A percentile compares a stretch with the other conserved stretches of the same genome.
These are phyloP conservation scores for Pythium monospermum DNA, from an alignment of 352 stramenopile species.

Conservation along the genomic window DNA sequence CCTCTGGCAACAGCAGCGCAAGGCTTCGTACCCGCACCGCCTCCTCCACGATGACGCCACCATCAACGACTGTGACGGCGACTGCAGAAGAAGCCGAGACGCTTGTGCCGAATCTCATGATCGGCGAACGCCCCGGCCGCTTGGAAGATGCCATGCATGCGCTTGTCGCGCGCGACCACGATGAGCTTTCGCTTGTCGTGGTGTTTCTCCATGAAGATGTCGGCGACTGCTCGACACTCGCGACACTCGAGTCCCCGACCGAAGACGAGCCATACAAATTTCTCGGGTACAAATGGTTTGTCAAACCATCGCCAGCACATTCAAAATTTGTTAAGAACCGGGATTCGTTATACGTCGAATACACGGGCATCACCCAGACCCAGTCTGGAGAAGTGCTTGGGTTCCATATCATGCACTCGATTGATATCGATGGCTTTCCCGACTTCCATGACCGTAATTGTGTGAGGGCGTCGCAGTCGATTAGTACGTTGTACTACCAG, in stretches of 20 bases:
- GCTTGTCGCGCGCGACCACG: constrained; percentile 38
- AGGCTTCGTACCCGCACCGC: not conserved
- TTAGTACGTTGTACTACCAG: constrained; percentile 47
- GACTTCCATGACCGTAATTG: constrained; percentile 37
- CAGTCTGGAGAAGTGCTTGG: constrained; percentile 39
- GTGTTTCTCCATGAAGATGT: constrained; percentile 53
- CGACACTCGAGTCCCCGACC: constrained; percentile 44
- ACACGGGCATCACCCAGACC: constrained; percentile 38
- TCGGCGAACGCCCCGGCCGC: constrained; percentile 26
- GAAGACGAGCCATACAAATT: constrained; percentile 40
- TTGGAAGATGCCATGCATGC: constrained; percentile 48
- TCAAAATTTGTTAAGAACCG: constrained; percentile 34
- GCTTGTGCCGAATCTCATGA: constrained; percentile 17
- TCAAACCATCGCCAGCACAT: constrained; percentile 27
- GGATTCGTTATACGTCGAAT: constrained; percentile 46
- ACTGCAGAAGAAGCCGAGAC: constrained; percentile 12
- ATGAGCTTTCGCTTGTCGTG: constrained; percentile 44
- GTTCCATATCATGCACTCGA: constrained; percentile 39
- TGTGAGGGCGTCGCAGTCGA: constrained; percentile 36
- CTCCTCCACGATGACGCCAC: not conserved
- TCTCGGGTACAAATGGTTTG: constrained; percentile 55
- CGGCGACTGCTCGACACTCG: constrained; percentile 42
- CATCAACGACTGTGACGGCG: constrained; percentile 3
- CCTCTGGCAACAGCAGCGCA: not conserved
- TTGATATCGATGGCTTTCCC: constrained; percentile 30